Evolutionary conservation across 1,284 basidiomycete genomes (phyloP), one percentile per base, ranked within the genome.

Genomic region (Irpex lacteus): DNA sequence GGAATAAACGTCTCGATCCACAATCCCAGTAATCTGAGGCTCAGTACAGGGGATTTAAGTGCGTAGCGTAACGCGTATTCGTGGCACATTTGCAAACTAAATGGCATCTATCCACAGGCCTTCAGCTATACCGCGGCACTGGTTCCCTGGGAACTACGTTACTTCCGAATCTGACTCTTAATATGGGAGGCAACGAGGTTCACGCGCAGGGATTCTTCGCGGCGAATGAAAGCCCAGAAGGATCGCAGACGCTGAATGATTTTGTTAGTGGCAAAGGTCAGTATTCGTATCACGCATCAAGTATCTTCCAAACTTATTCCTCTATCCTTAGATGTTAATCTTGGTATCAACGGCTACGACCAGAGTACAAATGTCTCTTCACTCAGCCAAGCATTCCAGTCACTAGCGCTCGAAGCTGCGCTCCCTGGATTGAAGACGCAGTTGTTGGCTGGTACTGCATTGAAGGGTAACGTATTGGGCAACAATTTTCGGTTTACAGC

Each of bases 1-100:
- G 80, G 74, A 13, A 91, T 93, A 63, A 77, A 81, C 65, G 85
- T 89, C 18, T 76, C 81, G 3, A 89, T 94, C n/a, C 72, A 79
- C 71, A 94, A 94, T 72, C 91, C 90, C 2, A 91, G 88, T 19
- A 90, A 85, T 72, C 78, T 94, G 66, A 83, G 88, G 65, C 75
- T 93, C 26, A 74, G 76, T 6, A 81, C 81, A 1, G 88, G 87
- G 11, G 86, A 90, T 70, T 70, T 90, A 63, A 81, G 86, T 88
- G 70, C 66, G 84, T 73, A n/a, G 18, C 18, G 18, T 8, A 26
- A 26, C 26, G 26, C 26, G 26, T 26, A 26, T 26, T 26, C 26
- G 26, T 26, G 26, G 26, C 26, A 26, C 19, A 19, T 53, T 13
- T 15, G 44, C 15, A 18, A n/a, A 32, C 55, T 21, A 52, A 34